Base-by-base conservation (phyloP, 2,329 filamentous ascomycete genomes). In the Paramyrothecium roridum region DNA sequence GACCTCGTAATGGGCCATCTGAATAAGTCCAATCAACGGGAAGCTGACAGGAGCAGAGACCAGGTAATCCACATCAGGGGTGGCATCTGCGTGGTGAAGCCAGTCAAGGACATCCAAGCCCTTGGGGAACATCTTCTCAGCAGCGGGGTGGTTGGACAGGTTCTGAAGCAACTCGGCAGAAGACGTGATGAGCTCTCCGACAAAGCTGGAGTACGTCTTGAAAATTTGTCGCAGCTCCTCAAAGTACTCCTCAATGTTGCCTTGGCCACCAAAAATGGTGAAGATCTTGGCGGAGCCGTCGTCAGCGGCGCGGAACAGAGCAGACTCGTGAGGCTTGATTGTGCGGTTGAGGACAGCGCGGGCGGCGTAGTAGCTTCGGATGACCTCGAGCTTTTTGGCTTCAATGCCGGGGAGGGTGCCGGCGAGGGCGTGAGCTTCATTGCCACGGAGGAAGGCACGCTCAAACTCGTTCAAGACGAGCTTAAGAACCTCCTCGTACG, bases 201-300 rank as follows among this genome's bases (percentile, higher is more conserved):
- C 86, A 63, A 99, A 96, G 26, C 89, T 89, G 13, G 90, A 88
- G 76, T 99, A 99, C 57, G 93, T 96, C 65, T 81, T 86, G 78
- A 93, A 93, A 56, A 98, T 84, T 72, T 96, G 89, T 55, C 95
- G 87, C 59, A 99, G 84, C 78, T 99, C 95, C 64, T 99, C 93
- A 67, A 99, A 99, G 76, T 99, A 99, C 76, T 99, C 96, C 75
- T 99, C 93, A 61, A 99, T 98, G 74, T 99, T 99, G 65, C 95
- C 95, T 73, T 99, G 95, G 8, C 95, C 95, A 57, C 95, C 95
- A 63, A 98, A 96, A 59, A 99, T 92, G 61, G 88, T 93, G 78
- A 96, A 99, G 57, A 99, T 84, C 65, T 85, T 88, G 54, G 93
- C 93, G 54, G 87, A 86, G 59, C 85, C 88, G 59, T 97, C 93